A percentile compares a stretch with the other conserved stretches of the same genome.
These are phyloP conservation scores for Paramecium tetraurelia DNA, from an alignment of 73 alveolate genomes.

Conservation along the genomic window DNA sequence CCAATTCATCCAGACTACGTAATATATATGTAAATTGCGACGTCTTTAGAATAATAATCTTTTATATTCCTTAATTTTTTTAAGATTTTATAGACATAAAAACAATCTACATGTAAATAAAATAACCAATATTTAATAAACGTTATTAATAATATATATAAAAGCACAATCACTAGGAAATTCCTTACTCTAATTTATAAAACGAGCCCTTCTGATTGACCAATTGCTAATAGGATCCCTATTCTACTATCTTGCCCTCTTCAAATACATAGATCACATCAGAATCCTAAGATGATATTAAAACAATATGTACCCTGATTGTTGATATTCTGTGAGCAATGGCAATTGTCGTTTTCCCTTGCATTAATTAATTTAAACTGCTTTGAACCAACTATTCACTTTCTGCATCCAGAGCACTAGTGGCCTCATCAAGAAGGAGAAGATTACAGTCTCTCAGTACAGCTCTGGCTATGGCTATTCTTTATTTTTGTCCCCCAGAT, in stretches of 20 bases:
- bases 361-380: constrained; percentile 49
- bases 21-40: too few relatives aligned
- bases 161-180: background rate
- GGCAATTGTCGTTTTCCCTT: constrained; percentile 70
- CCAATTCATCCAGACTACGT: too few relatives aligned
- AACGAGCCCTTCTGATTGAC: background rate
- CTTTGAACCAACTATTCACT: constrained; percentile 50
- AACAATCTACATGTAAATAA: too few relatives aligned
- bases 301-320: constrained; percentile 38
- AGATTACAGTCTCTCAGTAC: constrained; percentile 58
- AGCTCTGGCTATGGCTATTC: constrained; percentile 70
- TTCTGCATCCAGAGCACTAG: constrained; percentile 66
- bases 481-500: constrained; percentile 66
- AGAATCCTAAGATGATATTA: constrained; percentile 53
- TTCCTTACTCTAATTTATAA: constrained; percentile 44
- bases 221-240: constrained; percentile 68
- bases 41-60: background rate
- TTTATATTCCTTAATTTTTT: too few relatives aligned
- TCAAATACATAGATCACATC: constrained; percentile 75
- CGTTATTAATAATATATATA: background rate
- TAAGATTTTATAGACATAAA: background rate
- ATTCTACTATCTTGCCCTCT: constrained; percentile 74
- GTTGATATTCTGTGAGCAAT: constrained; percentile 86
- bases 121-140: too few relatives aligned
- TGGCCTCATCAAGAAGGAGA: constrained; percentile 68